phyloP scores from a whole-genome alignment of 2,329 filamentous ascomycete species.

The Monilinia fructigena region DNA sequence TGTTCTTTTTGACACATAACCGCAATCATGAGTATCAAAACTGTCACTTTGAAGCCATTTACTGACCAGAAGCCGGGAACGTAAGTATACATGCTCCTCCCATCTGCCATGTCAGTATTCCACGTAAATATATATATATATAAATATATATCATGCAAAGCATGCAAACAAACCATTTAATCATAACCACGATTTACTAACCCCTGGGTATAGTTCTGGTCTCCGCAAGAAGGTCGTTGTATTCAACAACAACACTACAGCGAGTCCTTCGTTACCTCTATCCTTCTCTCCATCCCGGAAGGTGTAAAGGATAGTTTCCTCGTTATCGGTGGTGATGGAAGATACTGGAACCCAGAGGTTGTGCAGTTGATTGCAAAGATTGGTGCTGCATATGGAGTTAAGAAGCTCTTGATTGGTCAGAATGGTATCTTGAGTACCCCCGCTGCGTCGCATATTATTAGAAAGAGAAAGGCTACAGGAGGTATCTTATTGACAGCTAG shows the following conservation, averaged over 20 bases:
- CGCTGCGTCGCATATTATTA: slow-evolving; percentile 92
- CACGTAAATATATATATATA: not conserved
- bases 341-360: slow-evolving; percentile 96
- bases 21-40: slow-evolving; percentile 69
- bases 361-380: slow-evolving; percentile 98
- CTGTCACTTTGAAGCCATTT: slow-evolving; percentile 80
- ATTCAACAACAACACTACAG: slow-evolving; percentile 95
- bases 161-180: too few relatives aligned
- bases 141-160: too few relatives aligned
- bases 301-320: slow-evolving; percentile 79
- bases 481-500: slow-evolving; percentile 96
- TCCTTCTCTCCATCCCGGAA: slow-evolving; percentile 94
- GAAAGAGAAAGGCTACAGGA: slow-evolving; percentile 90
- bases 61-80: slow-evolving; percentile 98
- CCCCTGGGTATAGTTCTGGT: slow-evolving; percentile 66
- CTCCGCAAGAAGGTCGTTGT: slow-evolving; percentile 98
- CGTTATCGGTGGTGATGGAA: slow-evolving; percentile 95
- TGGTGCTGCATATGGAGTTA: slow-evolving; percentile 92
- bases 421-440: slow-evolving; percentile 96
- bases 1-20: not conserved
- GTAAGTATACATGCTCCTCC: slow-evolving; percentile 58
- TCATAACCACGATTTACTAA: not conserved
- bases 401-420: slow-evolving; percentile 96
- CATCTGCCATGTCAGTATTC: too few relatives aligned
- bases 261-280: slow-evolving; percentile 91